phyloP scores from a whole-genome alignment of 2,329 filamentous ascomycete species.

The Tolypocladium paradoxum region DNA sequence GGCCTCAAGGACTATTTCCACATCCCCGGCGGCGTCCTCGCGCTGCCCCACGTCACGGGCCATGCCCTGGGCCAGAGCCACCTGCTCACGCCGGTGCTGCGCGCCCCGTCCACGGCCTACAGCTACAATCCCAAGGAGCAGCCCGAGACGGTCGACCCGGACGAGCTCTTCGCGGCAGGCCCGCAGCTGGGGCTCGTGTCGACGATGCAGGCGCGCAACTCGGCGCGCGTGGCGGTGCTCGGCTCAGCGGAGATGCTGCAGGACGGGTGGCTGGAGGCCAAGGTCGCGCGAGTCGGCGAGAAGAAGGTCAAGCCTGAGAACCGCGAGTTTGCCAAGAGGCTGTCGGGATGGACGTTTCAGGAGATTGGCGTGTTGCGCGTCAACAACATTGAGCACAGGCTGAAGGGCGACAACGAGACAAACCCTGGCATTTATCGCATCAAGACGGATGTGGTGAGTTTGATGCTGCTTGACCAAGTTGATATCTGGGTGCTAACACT shows the following conservation, averaged over 20 bases:
- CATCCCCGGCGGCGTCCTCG: constrained; percentile 46
- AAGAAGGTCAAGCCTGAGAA: constrained; percentile 59
- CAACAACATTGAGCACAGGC: constrained; percentile 70
- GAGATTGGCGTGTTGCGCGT: constrained; percentile 84
- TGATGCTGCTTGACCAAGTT: neutral
- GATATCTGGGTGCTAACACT: constrained; percentile 5
- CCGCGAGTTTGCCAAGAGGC: constrained; percentile 69
- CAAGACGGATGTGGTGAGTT: constrained; percentile 90
- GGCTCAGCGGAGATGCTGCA: constrained; percentile 80
- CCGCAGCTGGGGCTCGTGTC: constrained; percentile 78
- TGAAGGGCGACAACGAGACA: constrained; percentile 42
- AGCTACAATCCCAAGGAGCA: constrained; percentile 91
- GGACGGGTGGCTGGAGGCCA: constrained; percentile 79
- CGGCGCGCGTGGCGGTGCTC: constrained; percentile 75
- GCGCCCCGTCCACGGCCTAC: constrained; percentile 77
- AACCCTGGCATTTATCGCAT: constrained; percentile 90
- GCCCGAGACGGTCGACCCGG: constrained; percentile 45
- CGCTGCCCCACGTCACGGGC: constrained; percentile 72
- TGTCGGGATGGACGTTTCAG: constrained; percentile 94
- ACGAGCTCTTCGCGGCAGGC: constrained; percentile 79
- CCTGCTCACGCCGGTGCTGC: constrained; percentile 70
- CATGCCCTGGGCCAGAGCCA: constrained; percentile 71
- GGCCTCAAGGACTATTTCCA: constrained; percentile 71
- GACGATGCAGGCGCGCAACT: constrained; percentile 83
- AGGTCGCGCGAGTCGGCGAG: constrained; percentile 51